Evolutionary conservation across 768 basidiomycete species (phyloP), one percentile per base, ranked within the genome.

Genomic region (Trametes cubensis): DNA sequence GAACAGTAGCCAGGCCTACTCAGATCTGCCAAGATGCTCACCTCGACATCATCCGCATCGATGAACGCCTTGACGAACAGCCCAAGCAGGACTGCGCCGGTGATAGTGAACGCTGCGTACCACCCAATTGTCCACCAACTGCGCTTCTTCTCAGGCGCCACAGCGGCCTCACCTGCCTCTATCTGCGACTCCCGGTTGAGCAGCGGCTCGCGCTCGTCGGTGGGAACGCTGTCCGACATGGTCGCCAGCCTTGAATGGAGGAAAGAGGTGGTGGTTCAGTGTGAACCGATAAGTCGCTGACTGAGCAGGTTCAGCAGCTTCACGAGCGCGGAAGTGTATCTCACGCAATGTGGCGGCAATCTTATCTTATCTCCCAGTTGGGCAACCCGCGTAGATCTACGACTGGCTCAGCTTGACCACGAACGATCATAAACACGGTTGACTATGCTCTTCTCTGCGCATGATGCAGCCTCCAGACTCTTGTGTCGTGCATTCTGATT

Each of bases 51-150:
- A 23, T 81, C 87, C 8, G 85, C 78, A 45, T 89, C 86, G 11
- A 89, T 82, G 67, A 89, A 86, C 3, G 84, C 87, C 66, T 90
- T 89, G 70, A 92, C 78, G 55, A 91, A 81, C 40, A 87, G 52
- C 4, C 69, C 81, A 10, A 87, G 60, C 3, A 77, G 67, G 26
- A 81, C 68, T 0, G 77, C 68, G 13, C 76, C 77, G 3, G 75
- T 59, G 2, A 82, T 42, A 7, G 72, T 64, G 28, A 83, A 64
- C 4, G 77, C 54, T 30, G 72, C 55, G 54, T 75, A 74, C 74
- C 75, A 74, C 6, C 67, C 49, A 28, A 73, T 66, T 13, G 63
- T 64, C 73, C 71, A 73, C 68, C 68, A 65, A 42, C 59, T 68
- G 2, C 66, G 55, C 62, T 70, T 69, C 70, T 68, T 66, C 52